Percentiles rank a stretch among this genome's conserved stretches.
Evolutionary conservation across 1,139 yeast species (phyloP).

Genomic region (Blastobotrys indianensis): DNA sequence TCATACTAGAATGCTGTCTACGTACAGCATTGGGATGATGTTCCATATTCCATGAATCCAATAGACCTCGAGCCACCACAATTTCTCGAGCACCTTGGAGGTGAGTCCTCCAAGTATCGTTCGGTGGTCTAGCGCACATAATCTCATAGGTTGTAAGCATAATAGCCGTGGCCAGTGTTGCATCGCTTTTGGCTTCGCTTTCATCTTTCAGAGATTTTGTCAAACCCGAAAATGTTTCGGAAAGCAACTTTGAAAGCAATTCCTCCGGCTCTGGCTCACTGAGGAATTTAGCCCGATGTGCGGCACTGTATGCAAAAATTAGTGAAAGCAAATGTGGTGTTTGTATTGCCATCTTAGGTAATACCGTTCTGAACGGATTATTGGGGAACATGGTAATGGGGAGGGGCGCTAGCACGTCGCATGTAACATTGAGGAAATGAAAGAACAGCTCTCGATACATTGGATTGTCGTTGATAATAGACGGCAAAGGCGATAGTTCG

Average conservation of each 20-base stretch:
- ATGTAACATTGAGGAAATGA: slow-evolving; percentile 58
- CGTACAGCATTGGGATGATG: slow-evolving; percentile 25
- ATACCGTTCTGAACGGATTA: slow-evolving; percentile 60
- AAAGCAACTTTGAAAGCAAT: slow-evolving; percentile 46
- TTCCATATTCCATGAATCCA: slow-evolving; percentile 23
- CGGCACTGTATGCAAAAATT: slow-evolving; percentile 62
- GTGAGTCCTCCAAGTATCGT: slow-evolving; percentile 54
- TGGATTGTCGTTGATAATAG: slow-evolving; percentile 51
- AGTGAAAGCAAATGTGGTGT: slow-evolving; percentile 51
- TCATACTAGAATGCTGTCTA: slow-evolving; percentile 15
- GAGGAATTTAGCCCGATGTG: slow-evolving; percentile 37
- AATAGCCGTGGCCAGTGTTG: slow-evolving; percentile 61
- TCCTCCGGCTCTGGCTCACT: slow-evolving; percentile 39
- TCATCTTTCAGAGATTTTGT: slow-evolving; percentile 47
- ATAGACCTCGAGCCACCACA: slow-evolving; percentile 51
- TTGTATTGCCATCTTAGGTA: slow-evolving; percentile 67
- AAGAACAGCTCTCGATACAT: slow-evolving; percentile 55
- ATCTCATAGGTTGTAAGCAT: slow-evolving; percentile 60
- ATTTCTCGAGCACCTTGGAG: slow-evolving; percentile 66
- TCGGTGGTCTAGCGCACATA: slow-evolving; percentile 36
- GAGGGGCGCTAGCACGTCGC: slow-evolving; percentile 62
- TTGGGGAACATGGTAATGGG: slow-evolving; percentile 49
- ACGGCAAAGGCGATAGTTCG: slow-evolving; percentile 52
- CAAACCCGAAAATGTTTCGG: slow-evolving; percentile 54
- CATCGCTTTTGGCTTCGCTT: slow-evolving; percentile 52